phyloP scores from a whole-genome alignment of 495 filamentous ascomycete species.

The Daldinia concentrica region DNA sequence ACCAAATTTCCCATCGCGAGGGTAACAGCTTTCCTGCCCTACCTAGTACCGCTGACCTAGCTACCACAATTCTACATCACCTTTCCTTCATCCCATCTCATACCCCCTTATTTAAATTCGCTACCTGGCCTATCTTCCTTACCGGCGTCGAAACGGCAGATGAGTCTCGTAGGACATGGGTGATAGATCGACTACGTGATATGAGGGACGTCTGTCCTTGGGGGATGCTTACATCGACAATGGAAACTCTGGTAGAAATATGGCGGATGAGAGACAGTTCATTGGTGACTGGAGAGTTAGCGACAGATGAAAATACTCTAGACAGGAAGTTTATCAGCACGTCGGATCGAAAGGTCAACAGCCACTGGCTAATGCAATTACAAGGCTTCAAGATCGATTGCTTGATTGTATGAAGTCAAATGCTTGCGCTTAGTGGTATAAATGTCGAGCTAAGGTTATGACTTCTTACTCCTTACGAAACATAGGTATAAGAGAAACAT shows the following conservation, averaged over 20 bases:
- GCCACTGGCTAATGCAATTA: conserved; percentile 51
- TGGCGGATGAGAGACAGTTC: conserved; percentile 51
- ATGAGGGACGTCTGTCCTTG: conserved; percentile 55
- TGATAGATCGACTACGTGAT: conserved; percentile 49
- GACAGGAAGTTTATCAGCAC: neutral
- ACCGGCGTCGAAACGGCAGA: conserved; percentile 61
- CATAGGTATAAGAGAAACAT: neutral
- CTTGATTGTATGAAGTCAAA: conserved; percentile 51
- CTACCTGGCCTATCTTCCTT: conserved; percentile 67
- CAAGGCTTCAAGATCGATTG: conserved; percentile 49
- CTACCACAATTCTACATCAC: conserved; percentile 54
- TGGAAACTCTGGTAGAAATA: conserved; percentile 51
- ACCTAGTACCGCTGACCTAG: conserved; percentile 50
- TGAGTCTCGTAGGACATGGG: conserved; percentile 45
- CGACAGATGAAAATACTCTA: conserved; percentile 8
- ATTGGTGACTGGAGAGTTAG: neutral
- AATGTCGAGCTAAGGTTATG: neutral
- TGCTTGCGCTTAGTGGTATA: neutral
- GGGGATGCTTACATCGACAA: conserved; percentile 57
- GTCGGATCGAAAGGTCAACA: conserved; percentile 2
- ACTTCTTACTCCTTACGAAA: neutral
- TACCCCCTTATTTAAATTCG: conserved; percentile 62
- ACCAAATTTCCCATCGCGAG: conserved; percentile 22
- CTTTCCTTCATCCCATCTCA: conserved; percentile 58
- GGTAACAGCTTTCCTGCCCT: conserved; percentile 53